phyloP scores from a whole-genome alignment of 257 asterid genomes.

The Solanum pinnatisectum region DNA sequence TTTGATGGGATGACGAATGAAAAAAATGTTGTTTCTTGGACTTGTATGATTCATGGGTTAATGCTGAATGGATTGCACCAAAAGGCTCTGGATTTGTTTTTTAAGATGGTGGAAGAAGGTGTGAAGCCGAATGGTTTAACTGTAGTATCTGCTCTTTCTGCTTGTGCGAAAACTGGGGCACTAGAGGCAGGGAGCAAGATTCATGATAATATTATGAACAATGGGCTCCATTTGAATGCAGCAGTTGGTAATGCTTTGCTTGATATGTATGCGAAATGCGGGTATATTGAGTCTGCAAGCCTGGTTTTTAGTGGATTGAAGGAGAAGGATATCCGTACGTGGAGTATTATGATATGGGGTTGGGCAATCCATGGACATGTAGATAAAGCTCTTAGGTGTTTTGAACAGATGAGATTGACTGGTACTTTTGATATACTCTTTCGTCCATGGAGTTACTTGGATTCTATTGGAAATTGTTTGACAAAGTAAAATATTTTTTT shows the following conservation, averaged over 20 bases:
- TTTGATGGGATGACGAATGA: conserved; percentile 22
- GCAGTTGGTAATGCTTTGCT: conserved; percentile 28
- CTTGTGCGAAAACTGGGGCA: conserved; percentile 30
- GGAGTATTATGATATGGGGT: conserved; percentile 38
- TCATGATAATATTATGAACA: conserved; percentile 3
- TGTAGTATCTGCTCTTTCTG: conserved; percentile 25
- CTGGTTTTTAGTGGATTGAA: conserved; percentile 17
- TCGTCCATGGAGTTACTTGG: neutral
- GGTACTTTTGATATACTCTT: neutral
- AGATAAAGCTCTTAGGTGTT: conserved; percentile 24
- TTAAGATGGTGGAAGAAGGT: conserved; percentile 21
- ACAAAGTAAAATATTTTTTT: neutral
- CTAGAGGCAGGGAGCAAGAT: conserved; percentile 18
- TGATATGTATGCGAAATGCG: conserved; percentile 41
- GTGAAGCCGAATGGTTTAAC: conserved; percentile 26
- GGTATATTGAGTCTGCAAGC: conserved; percentile 21
- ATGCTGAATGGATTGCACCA: conserved; percentile 23
- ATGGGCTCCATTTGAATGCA: conserved; percentile 9
- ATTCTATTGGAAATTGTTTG: neutral
- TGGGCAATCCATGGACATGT: conserved; percentile 31
- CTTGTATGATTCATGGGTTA: conserved; percentile 23
- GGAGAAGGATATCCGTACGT: conserved; percentile 25
- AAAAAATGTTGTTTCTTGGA: conserved; percentile 40
- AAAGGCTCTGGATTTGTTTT: conserved; percentile 19
- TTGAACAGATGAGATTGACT: conserved; percentile 20